Percentiles rank a stretch among this genome's conserved stretches.
These are phyloP conservation scores for Hericium erinaceus DNA, from an alignment of 768 basidiomycete genomes.

Conservation along the genomic window DNA sequence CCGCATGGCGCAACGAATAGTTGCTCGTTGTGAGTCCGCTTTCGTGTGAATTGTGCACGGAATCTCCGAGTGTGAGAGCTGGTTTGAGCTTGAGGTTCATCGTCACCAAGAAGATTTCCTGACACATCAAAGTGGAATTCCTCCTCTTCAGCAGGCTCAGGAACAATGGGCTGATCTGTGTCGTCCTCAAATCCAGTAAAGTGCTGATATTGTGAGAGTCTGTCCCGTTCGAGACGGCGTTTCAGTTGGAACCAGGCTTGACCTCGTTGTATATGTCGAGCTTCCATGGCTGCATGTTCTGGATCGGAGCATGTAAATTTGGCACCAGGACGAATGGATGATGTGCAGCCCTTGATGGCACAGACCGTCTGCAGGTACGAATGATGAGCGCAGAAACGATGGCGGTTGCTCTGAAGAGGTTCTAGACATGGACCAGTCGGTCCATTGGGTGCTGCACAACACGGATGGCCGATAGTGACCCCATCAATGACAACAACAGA, in stretches of 20 bases:
- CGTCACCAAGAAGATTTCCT: too few species aligned
- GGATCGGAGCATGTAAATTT: neutral
- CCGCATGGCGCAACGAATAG: slow-evolving; percentile 12
- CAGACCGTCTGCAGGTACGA: neutral
- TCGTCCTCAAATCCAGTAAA: too few species aligned
- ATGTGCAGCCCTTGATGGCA: slow-evolving; percentile 2
- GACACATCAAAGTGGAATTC: too few species aligned
- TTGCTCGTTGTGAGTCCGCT: slow-evolving; percentile 14
- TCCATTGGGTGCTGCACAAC: slow-evolving; percentile 11
- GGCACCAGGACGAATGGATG: neutral
- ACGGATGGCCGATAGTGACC: slow-evolving; percentile 19
- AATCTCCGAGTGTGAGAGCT: neutral
- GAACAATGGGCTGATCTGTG: too few species aligned
- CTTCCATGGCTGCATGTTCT: neutral
- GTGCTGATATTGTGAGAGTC: too few species aligned
- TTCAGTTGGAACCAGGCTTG: neutral
- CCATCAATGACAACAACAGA: slow-evolving; percentile 18
- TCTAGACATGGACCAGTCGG: slow-evolving; percentile 7
- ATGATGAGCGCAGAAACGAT: slow-evolving; percentile 13
- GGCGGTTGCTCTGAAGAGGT: slow-evolving; percentile 2
- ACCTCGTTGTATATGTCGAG: neutral
- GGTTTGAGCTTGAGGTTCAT: too few species aligned
- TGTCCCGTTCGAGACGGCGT: neutral
- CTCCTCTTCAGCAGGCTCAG: too few species aligned
- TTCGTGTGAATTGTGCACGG: slow-evolving; percentile 2